A percentile compares a stretch with the other conserved stretches of the same genome.
phyloP scores from a whole-genome alignment of 2,329 filamentous ascomycete species.

The Neospermospora avenae region DNA sequence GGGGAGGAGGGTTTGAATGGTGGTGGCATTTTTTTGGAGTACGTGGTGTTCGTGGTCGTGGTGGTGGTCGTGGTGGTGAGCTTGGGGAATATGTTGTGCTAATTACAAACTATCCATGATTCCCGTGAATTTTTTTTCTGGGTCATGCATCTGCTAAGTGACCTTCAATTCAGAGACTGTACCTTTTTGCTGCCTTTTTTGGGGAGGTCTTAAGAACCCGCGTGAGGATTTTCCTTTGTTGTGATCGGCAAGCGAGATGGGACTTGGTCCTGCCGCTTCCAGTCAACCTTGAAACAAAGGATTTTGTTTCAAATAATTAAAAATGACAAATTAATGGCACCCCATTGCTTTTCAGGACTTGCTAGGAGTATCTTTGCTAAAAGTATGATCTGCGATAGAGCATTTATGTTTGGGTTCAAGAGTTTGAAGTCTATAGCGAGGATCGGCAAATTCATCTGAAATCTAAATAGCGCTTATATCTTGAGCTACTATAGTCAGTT shows the following conservation, averaged over 20 bases:
- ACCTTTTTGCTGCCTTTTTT: neutral
- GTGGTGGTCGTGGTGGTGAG: neutral
- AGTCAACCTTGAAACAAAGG: neutral
- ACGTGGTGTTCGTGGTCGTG: neutral
- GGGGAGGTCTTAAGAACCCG: neutral
- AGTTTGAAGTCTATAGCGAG: too few species aligned
- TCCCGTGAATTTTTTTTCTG: neutral
- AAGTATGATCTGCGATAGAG: too few species aligned
- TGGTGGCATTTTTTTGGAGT: too few species aligned
- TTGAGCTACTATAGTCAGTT: too few species aligned
- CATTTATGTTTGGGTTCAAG: too few species aligned
- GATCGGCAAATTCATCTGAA: too few species aligned
- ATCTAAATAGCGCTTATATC: too few species aligned
- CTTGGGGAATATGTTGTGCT: neutral
- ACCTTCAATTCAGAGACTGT: too few species aligned
- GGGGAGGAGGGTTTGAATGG: neutral
- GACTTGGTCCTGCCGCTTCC: neutral
- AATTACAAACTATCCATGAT: neutral
- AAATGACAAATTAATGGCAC: neutral
- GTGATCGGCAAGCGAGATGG: too few species aligned
- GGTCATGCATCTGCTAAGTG: too few species aligned
- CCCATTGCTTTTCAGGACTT: neutral
- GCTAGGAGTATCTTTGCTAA: neutral
- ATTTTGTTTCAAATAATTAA: neutral
- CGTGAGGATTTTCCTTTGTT: neutral